These are phyloP conservation scores for Kodamaea neixiangensis DNA, from an alignment of 805 yeast species.

Conservation along the genomic window DNA sequence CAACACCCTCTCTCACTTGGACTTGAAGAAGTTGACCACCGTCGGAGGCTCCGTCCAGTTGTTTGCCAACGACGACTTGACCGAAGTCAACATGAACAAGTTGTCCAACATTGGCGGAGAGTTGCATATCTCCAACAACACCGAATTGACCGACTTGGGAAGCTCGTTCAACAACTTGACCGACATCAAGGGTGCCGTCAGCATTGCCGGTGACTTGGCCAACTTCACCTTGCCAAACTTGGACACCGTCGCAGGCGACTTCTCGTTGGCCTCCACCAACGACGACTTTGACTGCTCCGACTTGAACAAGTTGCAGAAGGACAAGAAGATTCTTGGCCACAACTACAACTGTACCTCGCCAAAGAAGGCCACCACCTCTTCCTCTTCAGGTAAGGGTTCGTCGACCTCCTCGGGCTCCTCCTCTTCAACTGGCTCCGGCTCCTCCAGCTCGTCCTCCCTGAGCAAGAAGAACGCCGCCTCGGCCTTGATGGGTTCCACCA, in stretches of 20 bases:
- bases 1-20: conserved; percentile 37
- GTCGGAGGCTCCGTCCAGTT: conserved; percentile 44
- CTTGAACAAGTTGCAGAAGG: conserved; percentile 34
- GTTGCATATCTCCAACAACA: conserved; percentile 42
- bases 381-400: conserved; percentile 13
- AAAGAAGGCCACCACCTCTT: conserved; percentile 21
- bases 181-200: conserved; percentile 43
- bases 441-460: conserved; percentile 22
- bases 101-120: conserved; percentile 43
- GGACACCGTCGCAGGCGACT: conserved; percentile 44
- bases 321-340: conserved; percentile 43
- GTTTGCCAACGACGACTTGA: conserved; percentile 45
- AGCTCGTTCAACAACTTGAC: conserved; percentile 30
- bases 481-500: conserved; percentile 16
- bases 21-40: conserved; percentile 30
- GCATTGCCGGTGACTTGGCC: conserved; percentile 37
- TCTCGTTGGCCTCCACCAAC: conserved; percentile 34
- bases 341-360: conserved; percentile 45
- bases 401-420: conserved; percentile 16
- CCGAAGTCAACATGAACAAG: conserved; percentile 27
- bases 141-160: conserved; percentile 35
- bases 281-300: conserved; percentile 39
- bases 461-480: conserved; percentile 15
- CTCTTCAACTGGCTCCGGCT: conserved; percentile 17
- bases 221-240: conserved; percentile 42